Evolutionary conservation across 2,329 filamentous ascomycete species (phyloP).

Genomic region (Scedosporium dehoogii): DNA sequence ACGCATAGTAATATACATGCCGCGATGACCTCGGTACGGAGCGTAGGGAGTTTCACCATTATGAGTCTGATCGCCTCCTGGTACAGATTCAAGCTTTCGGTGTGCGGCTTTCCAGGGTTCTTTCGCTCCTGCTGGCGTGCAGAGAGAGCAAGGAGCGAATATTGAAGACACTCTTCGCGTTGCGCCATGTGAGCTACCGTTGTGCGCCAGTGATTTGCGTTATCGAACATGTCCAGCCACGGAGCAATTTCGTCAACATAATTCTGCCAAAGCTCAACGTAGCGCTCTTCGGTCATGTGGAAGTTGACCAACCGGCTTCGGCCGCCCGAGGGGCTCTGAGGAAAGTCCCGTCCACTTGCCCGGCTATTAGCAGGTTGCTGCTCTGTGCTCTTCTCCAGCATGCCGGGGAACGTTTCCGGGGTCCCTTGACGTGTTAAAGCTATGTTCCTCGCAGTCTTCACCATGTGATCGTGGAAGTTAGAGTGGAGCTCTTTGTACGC

Average conservation of each 20-base stretch:
- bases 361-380: too few species aligned
- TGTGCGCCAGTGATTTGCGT: slow-evolving; percentile 34
- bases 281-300: background rate
- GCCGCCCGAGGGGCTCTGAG: too few species aligned
- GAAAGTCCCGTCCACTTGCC: too few species aligned
- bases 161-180: slow-evolving; percentile 31
- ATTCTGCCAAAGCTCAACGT: slow-evolving; percentile 25
- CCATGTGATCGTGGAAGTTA: too few species aligned
- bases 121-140: slow-evolving; percentile 40
- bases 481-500: too few species aligned
- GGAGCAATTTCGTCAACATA: slow-evolving; percentile 31
- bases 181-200: slow-evolving; percentile 36
- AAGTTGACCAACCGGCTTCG: too few species aligned
- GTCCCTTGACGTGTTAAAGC: too few species aligned
- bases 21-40: slow-evolving; percentile 38
- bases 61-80: slow-evolving; percentile 41
- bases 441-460: too few species aligned
- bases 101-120: slow-evolving; percentile 10
- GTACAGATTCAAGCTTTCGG: slow-evolving; percentile 34
- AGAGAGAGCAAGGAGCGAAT: slow-evolving; percentile 39
- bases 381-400: too few species aligned
- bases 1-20: slow-evolving; percentile 44
- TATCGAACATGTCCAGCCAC: slow-evolving; percentile 44
- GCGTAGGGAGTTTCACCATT: slow-evolving; percentile 34
- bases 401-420: too few species aligned